These are phyloP conservation scores for Phalaenopsis aphrodite DNA, from an alignment of 106 monocot species.

Conservation along the genomic window DNA sequence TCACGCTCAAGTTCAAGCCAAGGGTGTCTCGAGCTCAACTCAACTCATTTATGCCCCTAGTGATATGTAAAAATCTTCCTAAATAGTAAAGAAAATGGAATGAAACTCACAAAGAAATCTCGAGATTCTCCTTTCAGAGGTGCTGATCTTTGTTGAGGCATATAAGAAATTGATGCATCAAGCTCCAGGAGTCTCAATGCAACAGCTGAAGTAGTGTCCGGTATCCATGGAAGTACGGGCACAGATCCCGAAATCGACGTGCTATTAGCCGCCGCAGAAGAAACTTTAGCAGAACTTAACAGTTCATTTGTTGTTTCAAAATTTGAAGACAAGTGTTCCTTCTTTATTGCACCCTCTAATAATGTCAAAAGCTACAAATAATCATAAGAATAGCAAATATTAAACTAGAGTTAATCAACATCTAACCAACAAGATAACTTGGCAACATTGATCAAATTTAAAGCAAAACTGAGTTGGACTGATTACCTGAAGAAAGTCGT, in stretches of 20 bases:
- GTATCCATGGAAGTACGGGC: conserved; percentile 79
- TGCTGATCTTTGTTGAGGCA: conserved; percentile 51
- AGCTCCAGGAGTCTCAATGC: conserved; percentile 74
- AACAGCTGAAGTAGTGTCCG: conserved; percentile 65
- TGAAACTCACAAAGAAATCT: conserved; percentile 52
- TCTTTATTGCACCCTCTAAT: conserved; percentile 69
- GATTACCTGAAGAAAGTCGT: conserved; percentile 75
- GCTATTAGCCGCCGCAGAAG: conserved; percentile 13
- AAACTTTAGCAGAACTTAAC: conserved; percentile 26
- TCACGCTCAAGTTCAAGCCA: too few relatives aligned
- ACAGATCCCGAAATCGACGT: conserved; percentile 32
- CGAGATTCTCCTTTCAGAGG: conserved; percentile 30
- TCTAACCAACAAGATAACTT: background rate
- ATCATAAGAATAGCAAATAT: background rate
- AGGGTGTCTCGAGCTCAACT: too few relatives aligned
- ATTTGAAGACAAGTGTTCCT: conserved; percentile 52
- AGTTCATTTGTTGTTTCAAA: conserved; percentile 82
- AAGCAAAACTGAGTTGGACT: background rate
- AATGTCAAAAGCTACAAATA: conserved; percentile 60
- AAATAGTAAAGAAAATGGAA: background rate
- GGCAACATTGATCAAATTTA: too few relatives aligned
- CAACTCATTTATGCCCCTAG: too few relatives aligned
- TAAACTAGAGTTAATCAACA: background rate
- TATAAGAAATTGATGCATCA: conserved; percentile 75
- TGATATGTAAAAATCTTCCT: background rate